Percentiles rank a stretch among this genome's conserved stretches.
These are phyloP conservation scores for Candida glucosophila DNA, from an alignment of 1,139 yeast species.

Conservation along the genomic window DNA sequence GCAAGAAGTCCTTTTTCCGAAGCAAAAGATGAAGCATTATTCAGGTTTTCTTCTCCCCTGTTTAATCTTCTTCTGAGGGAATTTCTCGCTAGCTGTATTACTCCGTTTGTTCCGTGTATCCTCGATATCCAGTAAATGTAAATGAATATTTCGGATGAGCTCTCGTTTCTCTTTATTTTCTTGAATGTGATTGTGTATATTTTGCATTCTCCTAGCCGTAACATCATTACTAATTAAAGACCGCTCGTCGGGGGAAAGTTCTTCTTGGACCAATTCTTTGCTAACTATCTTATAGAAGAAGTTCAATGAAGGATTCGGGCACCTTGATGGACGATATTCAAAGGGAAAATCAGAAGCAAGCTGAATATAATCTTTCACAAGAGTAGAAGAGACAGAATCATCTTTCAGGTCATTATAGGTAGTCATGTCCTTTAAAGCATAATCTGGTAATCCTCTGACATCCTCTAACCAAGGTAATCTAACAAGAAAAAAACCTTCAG, in stretches of 20 bases:
- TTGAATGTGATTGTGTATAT: conserved; percentile 6
- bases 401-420: conserved; percentile 6
- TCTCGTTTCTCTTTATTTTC: conserved; percentile 5
- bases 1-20: too few relatives aligned
- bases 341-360: conserved; percentile 10
- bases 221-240: conserved; percentile 10
- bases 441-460: conserved; percentile 40
- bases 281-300: conserved; percentile 60
- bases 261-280: conserved; percentile 60
- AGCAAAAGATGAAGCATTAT: too few relatives aligned
- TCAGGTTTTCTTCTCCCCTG: too few relatives aligned
- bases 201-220: conserved; percentile 8
- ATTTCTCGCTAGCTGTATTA: too few relatives aligned
- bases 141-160: too few relatives aligned
- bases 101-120: too few relatives aligned
- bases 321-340: conserved; percentile 48
- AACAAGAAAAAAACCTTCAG: conserved; percentile 56
- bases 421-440: conserved; percentile 7
- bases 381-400: conserved; percentile 6
- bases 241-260: conserved; percentile 25
- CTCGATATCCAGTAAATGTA: too few relatives aligned
- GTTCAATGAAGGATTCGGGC: conserved; percentile 59
- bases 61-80: too few relatives aligned
- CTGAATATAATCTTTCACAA: conserved; percentile 11
- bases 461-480: conserved; percentile 61